Base-by-base conservation (phyloP, 2,329 filamentous ascomycete genomes). In the Exophiala dermatitidis region DNA sequence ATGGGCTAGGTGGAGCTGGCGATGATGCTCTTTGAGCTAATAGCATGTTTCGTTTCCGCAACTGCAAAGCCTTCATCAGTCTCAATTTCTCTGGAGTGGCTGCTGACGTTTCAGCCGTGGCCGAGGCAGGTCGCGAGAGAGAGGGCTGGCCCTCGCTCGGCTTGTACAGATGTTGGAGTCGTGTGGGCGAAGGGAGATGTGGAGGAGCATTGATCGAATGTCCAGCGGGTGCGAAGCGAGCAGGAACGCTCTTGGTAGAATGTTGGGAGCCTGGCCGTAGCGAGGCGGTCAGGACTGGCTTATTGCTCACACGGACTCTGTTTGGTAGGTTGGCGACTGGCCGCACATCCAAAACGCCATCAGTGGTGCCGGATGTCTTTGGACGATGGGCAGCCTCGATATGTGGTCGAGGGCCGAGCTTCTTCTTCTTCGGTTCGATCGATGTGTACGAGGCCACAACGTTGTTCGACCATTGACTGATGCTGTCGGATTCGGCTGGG, bases 1-100 rank as follows among this genome's bases (percentile, higher is more conserved):
- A 32, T 6, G 40, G 45, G 26, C 48, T 31, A 12, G 51, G 37
- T 9, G 48, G 10, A 28, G 52, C 5, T 41, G 33, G 34, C 9
- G 54, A 36, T 37, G 61, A 58, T 8, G 52, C 46, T 52, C 61
- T 48, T 48, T 63, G 61, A 66, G 68, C 56, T 4, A 61, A 34
- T 8, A 63, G 54, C 66, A 84, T 83, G 68, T 89, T 90, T 71
- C 86, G 89, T 70, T 94, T 93, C 48, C 91, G 81, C 62, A 96
- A 71, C 69, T 96, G 87, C 72, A 96, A 79, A 5, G 93, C 93
- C 72, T 94, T 96, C 88, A 95, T 90, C 58, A 98, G 75, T 50
- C 93, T 80, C 56, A 88, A 83, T 72, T 94, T 97, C 69, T 98
- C 93, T 0, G 88, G 88, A 1, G 88, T 89, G n/a, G 74, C 72